These are phyloP conservation scores for Esteya vermicola DNA, from an alignment of 2,329 filamentous ascomycete genomes.

Conservation along the genomic window DNA sequence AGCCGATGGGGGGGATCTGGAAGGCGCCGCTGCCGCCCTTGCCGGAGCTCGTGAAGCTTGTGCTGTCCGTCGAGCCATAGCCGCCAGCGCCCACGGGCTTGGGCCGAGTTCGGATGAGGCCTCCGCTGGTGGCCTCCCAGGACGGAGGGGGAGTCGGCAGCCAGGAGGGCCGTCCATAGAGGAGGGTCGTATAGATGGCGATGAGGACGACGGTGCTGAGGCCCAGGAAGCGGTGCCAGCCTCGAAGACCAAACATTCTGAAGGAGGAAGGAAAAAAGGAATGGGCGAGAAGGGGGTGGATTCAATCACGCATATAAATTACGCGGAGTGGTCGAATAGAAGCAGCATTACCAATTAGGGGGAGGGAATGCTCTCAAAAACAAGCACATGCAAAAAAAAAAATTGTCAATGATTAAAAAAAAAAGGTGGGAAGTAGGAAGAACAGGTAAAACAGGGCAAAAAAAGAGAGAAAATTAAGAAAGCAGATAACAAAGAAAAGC, in stretches of 20 bases:
- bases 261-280: not conserved
- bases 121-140: not conserved
- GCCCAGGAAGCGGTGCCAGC: conserved; percentile 1
- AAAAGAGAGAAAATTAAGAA: not conserved
- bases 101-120: not conserved
- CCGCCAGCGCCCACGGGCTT: not conserved
- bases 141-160: not conserved
- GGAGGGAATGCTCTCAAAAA: too few species aligned
- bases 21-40: not conserved
- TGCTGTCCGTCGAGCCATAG: not conserved
- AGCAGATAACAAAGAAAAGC: not conserved
- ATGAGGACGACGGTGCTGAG: not conserved
- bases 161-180: conserved; percentile 3
- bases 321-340: too few species aligned
- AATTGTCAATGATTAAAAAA: not conserved
- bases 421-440: not conserved
- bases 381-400: too few species aligned
- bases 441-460: not conserved
- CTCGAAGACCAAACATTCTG: conserved; percentile 1
- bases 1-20: too few species aligned
- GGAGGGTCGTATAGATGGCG: conserved; percentile 3
- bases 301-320: too few species aligned
- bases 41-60: not conserved
- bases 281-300: too few species aligned
- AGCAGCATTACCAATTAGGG: too few species aligned